Evolutionary conservation across 1,139 yeast genomes (phyloP), one percentile per base, ranked within the genome.

Genomic region (Sugiyamaella castrensis): DNA sequence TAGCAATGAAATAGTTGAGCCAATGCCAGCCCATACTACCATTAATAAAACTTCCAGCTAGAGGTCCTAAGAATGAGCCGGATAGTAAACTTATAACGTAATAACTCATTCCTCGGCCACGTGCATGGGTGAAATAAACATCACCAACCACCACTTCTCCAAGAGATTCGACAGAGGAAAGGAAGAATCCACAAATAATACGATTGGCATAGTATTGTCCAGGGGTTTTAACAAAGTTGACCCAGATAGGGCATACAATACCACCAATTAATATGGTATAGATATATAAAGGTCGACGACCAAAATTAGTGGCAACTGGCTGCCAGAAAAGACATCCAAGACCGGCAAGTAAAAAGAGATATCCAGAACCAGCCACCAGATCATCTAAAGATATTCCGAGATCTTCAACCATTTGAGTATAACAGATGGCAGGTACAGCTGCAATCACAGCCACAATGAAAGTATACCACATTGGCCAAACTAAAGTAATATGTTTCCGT

Each of bases 1-100:
- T 83, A 34, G 82, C 87, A 37, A 86, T 85, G 71, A 79, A 70
- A 83, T 87, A 84, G 26, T 91, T 88, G 24, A 85, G 88, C 94
- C 94, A 86, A 57, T 87, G 72, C 67, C 85, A 86, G 5, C 78
- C 73, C 52, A 76, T 74, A 50, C 74, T 67, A 38, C 77, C 72
- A 12, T 81, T 72, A 56, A 86, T 82, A 57, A 82, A 79, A 28
- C 87, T 87, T 29, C 89, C 91, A 56, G 84, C 77, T 54, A 86
- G 71, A 0, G 95, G 95, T 4, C 92, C 91, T 54, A 86, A 69
- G 60, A 82, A 85, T 2, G 91, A 80, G 45, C 92, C 92, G 16
- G 82, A 78, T 12, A 89, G 79, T 1, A 89, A 82, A 27, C 87
- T 81, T 67, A 85, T 65, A 54, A 85, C 82, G 68, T 86, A 87